Conservation (phyloP, 768 basidiomycete genomes). For the Mycena vitilis region DNA sequence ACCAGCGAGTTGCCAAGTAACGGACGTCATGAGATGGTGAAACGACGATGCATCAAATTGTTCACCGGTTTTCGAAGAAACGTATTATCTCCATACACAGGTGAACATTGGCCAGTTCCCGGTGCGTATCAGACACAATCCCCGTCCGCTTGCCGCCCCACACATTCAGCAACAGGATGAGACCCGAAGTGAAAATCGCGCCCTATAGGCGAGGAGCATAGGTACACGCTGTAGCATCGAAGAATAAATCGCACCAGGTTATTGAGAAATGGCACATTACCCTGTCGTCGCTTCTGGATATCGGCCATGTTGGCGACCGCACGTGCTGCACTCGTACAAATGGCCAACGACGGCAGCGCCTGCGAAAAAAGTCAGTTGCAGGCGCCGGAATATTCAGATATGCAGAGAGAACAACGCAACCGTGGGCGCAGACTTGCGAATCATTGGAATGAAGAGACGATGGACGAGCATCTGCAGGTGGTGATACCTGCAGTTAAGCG, state of each 20-base stretch:
- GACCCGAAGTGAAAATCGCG: conserved; percentile 51
- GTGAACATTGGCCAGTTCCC: conserved; percentile 69
- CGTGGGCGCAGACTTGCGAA: conserved; percentile 55
- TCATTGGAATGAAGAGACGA: conserved; percentile 80
- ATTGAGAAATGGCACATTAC: conserved; percentile 39
- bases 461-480: conserved; percentile 79
- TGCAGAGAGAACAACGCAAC: background rate
- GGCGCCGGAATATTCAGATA: too few relatives aligned
- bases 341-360: conserved; percentile 73
- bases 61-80: conserved; percentile 51
- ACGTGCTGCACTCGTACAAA: conserved; percentile 86
- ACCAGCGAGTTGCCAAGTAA: conserved; percentile 56
- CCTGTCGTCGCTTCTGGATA: conserved; percentile 49
- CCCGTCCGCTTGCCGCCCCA: conserved; percentile 69
- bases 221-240: background rate
- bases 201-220: conserved; percentile 33
- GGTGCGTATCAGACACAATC: conserved; percentile 54
- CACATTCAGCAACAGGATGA: conserved; percentile 73
- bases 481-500: conserved; percentile 58
- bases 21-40: too few relatives aligned
- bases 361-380: background rate
- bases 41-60: too few relatives aligned
- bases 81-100: conserved; percentile 67
- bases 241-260: too few relatives aligned
- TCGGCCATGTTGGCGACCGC: conserved; percentile 81